A percentile compares a stretch with the other conserved stretches of the same genome.
Conservation (phyloP, 179 eudicot species). For the Spergularia azorica region DNA sequence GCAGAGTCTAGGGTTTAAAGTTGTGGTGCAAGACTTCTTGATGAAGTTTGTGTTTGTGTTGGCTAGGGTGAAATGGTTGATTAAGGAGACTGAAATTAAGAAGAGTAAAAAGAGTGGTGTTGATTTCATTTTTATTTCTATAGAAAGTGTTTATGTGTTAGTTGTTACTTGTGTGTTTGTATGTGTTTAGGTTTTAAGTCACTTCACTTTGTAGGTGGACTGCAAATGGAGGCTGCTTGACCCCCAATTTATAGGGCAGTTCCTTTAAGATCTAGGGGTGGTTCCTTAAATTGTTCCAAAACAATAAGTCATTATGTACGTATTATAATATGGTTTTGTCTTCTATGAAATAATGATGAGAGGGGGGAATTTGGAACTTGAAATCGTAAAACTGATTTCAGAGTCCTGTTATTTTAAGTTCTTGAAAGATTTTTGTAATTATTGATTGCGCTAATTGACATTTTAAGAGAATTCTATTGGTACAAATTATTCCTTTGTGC, state of each 20-base stretch:
- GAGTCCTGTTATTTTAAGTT: too few species aligned
- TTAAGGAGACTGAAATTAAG: conserved; percentile 9
- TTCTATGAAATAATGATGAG: too few species aligned
- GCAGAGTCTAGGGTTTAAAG: conserved; percentile 37
- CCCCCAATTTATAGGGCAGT: conserved; percentile 18
- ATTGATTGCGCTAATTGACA: neutral
- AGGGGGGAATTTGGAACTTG: too few species aligned
- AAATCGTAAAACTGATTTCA: too few species aligned
- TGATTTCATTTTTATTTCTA: conserved; percentile 20
- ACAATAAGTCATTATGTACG: neutral
- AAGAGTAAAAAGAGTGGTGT: neutral
- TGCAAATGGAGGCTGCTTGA: neutral
- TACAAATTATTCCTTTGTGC: too few species aligned
- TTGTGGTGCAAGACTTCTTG: conserved; percentile 28
- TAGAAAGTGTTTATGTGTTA: neutral
- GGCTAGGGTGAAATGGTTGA: conserved; percentile 18
- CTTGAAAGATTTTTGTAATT: too few species aligned
- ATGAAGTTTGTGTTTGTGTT: conserved; percentile 22
- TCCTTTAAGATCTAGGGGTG: neutral
- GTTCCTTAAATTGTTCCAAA: neutral
- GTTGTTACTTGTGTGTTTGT: neutral
- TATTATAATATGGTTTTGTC: too few species aligned
- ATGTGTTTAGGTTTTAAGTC: neutral
- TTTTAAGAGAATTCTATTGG: neutral
- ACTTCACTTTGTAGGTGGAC: neutral